Percentiles rank a stretch among this genome's conserved stretches.
phyloP scores from a whole-genome alignment of 2,329 filamentous ascomycete genomes.

The Onygena corvina region DNA sequence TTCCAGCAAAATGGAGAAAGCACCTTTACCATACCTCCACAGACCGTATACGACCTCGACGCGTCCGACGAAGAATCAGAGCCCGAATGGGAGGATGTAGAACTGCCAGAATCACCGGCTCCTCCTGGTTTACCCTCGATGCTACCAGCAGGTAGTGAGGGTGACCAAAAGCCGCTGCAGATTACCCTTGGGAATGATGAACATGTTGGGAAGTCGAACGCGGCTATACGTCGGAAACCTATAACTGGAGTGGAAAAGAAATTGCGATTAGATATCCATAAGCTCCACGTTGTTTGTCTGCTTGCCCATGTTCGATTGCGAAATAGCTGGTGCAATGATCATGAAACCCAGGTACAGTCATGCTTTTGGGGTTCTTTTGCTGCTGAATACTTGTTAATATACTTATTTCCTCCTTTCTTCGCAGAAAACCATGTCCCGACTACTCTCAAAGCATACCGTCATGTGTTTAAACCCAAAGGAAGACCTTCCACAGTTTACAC shows the following conservation, averaged over 20 bases:
- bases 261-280: slow-evolving; percentile 65
- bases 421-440: slow-evolving; percentile 42
- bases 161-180: slow-evolving; percentile 22
- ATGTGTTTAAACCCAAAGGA: slow-evolving; percentile 57
- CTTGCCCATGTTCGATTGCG: slow-evolving; percentile 63
- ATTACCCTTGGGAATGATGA: slow-evolving; percentile 29
- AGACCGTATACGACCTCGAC: slow-evolving; percentile 40
- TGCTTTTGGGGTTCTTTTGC: background rate
- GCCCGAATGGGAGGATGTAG: slow-evolving; percentile 53
- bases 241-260: slow-evolving; percentile 47
- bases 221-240: slow-evolving; percentile 37
- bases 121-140: slow-evolving; percentile 19
- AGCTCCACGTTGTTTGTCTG: slow-evolving; percentile 71
- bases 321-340: slow-evolving; percentile 82
- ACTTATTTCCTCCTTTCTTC: background rate
- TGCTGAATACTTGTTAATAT: background rate
- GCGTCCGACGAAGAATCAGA: slow-evolving; percentile 35
- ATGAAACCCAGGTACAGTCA: slow-evolving; percentile 46
- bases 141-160: slow-evolving; percentile 4
- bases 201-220: slow-evolving; percentile 19
- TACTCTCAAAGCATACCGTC: slow-evolving; percentile 55
- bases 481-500: slow-evolving; percentile 59
- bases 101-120: slow-evolving; percentile 26
- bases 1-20: slow-evolving; percentile 7
- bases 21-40: slow-evolving; percentile 16